Evolutionary conservation across 352 stramenopile species (phyloP), one percentile per base, ranked within the genome.

Genomic region (Phytophthora fragariaefolia): DNA sequence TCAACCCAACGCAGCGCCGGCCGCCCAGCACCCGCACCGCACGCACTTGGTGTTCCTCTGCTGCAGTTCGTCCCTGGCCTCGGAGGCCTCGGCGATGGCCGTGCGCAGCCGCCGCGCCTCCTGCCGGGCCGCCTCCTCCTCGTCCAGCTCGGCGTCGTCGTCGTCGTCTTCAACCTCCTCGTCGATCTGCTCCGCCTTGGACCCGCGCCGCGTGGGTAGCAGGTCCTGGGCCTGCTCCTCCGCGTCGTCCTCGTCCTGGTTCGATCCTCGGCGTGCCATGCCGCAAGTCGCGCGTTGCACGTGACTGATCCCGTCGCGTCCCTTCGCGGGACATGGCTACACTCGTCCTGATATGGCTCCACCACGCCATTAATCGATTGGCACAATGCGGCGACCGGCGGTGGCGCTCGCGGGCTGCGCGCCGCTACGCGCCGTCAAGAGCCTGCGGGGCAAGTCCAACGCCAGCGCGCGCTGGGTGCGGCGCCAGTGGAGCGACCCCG

Each of bases 401-500:
- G 18, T 66, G 43, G 54, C 4, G 47, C 48, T 52, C n/a, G n/a
- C n/a, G n/a, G n/a, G 26, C 23, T 30, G 20, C 15, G 46, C 52
- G 26, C 66, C 73, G 7, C 53, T 66, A 30, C 81, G 83, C 49
- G 82, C 81, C 63, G 51, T 85, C 70, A 87, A 88, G 71, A 95
- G 87, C 63, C 87, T 93, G 53, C 90, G 88, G 42, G 87, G 87
- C 46, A 96, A 94, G 79, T 92, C 79, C 38, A 92, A 85, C 53
- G 84, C 83, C 42, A 95, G 85, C 34, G 87, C 89, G 53, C 86
- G 87, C 28, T 97, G 89, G 89, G 80, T 97, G 48, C 74, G 83
- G 15, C 87, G 89, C 9, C 89, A 97, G 71, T 93, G 85, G 82
- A 90, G 71, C 63, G 89, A 97, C 51, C 89, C 86, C 36, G 65